phyloP scores from a whole-genome alignment of 2,329 filamentous ascomycete genomes.

The Alternaria gansuensis region DNA sequence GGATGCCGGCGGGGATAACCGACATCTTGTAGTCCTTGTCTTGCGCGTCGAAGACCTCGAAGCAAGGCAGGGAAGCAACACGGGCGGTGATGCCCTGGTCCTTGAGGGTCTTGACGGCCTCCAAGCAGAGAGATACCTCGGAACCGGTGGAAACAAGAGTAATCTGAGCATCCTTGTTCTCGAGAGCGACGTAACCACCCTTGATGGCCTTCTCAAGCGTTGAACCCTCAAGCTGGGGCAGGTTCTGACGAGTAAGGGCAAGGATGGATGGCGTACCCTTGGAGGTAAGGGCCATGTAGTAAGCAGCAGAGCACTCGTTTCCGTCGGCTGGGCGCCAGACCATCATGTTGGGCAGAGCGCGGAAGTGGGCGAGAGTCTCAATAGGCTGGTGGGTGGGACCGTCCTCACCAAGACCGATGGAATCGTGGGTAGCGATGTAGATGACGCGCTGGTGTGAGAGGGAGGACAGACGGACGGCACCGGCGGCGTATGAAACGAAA shows the following conservation, averaged over 20 bases:
- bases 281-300: conserved; percentile 92
- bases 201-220: conserved; percentile 89
- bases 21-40: conserved; percentile 92
- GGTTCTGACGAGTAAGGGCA: conserved; percentile 95
- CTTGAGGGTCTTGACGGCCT: conserved; percentile 89
- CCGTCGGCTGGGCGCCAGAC: conserved; percentile 98
- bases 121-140: conserved; percentile 92
- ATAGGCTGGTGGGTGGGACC: conserved; percentile 99
- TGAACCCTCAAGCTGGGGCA: conserved; percentile 95
- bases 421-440: conserved; percentile 98
- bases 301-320: conserved; percentile 97
- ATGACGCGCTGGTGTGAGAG: conserved; percentile 90
- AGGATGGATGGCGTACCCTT: conserved; percentile 92
- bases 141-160: conserved; percentile 95
- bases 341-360: conserved; percentile 98
- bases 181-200: conserved; percentile 91
- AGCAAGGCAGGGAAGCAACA: conserved; percentile 95
- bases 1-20: conserved; percentile 92
- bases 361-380: conserved; percentile 97
- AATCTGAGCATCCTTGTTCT: conserved; percentile 82
- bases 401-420: conserved; percentile 98
- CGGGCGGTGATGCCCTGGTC: conserved; percentile 88
- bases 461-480: conserved; percentile 91
- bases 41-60: conserved; percentile 95
- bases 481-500: conserved; percentile 98